phyloP scores from a whole-genome alignment of 441 rosid genomes.

The Adansonia gregorii region DNA sequence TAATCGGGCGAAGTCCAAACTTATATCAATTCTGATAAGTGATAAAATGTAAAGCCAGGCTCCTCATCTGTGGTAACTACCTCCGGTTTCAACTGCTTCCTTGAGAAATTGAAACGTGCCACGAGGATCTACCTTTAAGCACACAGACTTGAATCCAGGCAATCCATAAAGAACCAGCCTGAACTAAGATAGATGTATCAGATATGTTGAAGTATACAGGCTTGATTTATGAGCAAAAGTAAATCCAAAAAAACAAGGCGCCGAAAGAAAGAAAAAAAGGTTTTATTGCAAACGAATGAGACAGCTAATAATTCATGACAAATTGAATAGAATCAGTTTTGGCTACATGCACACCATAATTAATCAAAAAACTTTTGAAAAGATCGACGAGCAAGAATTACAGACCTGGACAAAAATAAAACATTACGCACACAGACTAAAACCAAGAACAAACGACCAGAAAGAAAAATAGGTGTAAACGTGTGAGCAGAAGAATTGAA shows the following conservation, averaged over 20 bases:
- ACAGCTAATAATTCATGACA: constrained; percentile 49
- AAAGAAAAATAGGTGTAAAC: constrained; percentile 32
- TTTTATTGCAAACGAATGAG: constrained; percentile 52
- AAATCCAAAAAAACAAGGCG: neutral
- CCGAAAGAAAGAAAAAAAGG: neutral
- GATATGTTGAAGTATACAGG: no score
- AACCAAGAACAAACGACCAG: constrained; percentile 43
- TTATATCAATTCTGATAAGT: no score
- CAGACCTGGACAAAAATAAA: constrained; percentile 65
- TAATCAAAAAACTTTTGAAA: constrained; percentile 51
- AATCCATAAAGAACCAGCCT: constrained; percentile 32
- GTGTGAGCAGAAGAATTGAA: constrained; percentile 44
- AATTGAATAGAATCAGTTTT: constrained; percentile 43
- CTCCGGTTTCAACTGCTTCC: no score
- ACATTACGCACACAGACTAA: constrained; percentile 44
- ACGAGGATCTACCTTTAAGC: no score
- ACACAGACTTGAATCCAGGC: no score
- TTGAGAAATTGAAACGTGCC: no score
- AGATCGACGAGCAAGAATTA: constrained; percentile 38
- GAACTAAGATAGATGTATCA: no score
- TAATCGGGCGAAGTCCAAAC: no score
- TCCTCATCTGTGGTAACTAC: no score
- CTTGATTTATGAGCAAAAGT: neutral
- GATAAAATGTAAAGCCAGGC: no score
- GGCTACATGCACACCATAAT: constrained; percentile 53